Evolutionary conservation across 306 rosid genomes (phyloP).

Genomic region (Castanea sativa): DNA sequence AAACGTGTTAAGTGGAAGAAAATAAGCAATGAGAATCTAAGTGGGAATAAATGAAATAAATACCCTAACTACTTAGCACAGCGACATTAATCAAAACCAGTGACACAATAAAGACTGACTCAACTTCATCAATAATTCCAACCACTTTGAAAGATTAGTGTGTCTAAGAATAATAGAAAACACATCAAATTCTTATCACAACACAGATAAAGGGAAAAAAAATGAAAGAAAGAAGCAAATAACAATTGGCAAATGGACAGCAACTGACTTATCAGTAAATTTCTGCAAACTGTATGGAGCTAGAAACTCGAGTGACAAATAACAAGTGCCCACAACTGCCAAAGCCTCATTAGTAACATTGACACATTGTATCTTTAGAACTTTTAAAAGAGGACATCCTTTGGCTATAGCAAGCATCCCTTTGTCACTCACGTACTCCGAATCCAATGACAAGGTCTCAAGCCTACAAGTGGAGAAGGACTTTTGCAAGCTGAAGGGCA

Average conservation of each 20-base stretch:
- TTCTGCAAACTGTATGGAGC: constrained; percentile 81
- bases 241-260: constrained; percentile 3
- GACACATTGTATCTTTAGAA: constrained; percentile 78
- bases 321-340: constrained; percentile 66
- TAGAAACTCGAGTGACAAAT: constrained; percentile 62
- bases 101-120: not conserved
- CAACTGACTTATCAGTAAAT: constrained; percentile 78
- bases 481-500: too few species aligned
- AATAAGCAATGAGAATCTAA: constrained; percentile 4
- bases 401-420: constrained; percentile 81
- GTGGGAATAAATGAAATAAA: not conserved
- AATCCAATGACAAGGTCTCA: constrained; percentile 70
- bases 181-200: not conserved
- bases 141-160: not conserved
- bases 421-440: constrained; percentile 74
- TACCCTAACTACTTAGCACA: not conserved
- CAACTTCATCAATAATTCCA: not conserved
- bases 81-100: too few species aligned
- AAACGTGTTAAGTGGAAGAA: constrained; percentile 20
- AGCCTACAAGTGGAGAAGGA: constrained; percentile 17
- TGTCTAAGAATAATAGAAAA: not conserved
- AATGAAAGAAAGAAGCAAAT: not conserved
- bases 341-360: constrained; percentile 87
- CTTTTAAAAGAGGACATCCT: constrained; percentile 74
- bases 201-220: constrained; percentile 5